These are phyloP conservation scores for Collybia sordida DNA, from an alignment of 768 basidiomycete species.

Conservation along the genomic window DNA sequence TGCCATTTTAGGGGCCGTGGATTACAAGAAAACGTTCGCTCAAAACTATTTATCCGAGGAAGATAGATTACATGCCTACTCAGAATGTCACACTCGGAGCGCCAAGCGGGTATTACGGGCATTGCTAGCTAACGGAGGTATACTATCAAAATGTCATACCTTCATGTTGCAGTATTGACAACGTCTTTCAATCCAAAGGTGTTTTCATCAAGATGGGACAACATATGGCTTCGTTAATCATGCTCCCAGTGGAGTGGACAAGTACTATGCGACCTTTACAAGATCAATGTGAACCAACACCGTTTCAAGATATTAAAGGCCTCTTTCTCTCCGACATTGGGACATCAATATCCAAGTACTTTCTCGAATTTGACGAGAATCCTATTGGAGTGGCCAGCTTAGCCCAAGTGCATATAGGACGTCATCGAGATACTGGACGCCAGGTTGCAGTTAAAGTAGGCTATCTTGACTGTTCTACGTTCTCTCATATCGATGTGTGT, in stretches of 20 bases:
- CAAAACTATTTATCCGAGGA: slow-evolving; percentile 49
- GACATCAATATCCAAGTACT: slow-evolving; percentile 65
- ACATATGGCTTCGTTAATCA: slow-evolving; percentile 68
- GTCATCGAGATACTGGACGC: slow-evolving; percentile 66
- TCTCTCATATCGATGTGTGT: slow-evolving; percentile 3
- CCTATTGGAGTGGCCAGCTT: slow-evolving; percentile 96
- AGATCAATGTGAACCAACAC: slow-evolving; percentile 91
- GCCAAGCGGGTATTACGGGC: slow-evolving; percentile 77
- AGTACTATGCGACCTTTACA: slow-evolving; percentile 61
- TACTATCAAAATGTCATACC: background rate
- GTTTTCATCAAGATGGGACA: slow-evolving; percentile 92
- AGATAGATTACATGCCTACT: slow-evolving; percentile 54
- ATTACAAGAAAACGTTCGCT: slow-evolving; percentile 71
- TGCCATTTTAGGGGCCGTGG: slow-evolving; percentile 60
- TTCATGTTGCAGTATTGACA: background rate
- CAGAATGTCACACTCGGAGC: slow-evolving; percentile 82
- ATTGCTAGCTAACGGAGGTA: slow-evolving; percentile 87
- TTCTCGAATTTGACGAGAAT: slow-evolving; percentile 79
- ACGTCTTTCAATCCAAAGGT: slow-evolving; percentile 36
- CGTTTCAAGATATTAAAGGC: slow-evolving; percentile 70
- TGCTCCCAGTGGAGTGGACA: slow-evolving; percentile 56
- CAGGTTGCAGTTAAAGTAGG: slow-evolving; percentile 83
- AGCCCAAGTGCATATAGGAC: slow-evolving; percentile 92
- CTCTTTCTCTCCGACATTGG: slow-evolving; percentile 85
- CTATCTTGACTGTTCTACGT: slow-evolving; percentile 3